Evolutionary conservation across 306 rosid genomes (phyloP).

Genomic region (Quercus rubra): DNA sequence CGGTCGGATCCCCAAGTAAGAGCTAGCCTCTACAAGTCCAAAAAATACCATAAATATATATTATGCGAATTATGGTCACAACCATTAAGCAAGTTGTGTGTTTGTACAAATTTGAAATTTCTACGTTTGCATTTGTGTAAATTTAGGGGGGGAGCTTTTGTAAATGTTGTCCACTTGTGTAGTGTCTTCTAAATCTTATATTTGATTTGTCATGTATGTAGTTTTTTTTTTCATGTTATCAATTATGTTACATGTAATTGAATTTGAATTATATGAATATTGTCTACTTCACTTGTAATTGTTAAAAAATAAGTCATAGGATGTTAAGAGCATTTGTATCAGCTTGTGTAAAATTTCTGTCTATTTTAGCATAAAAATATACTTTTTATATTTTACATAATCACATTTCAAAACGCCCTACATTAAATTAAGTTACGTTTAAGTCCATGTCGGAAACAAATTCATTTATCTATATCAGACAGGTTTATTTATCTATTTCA

Average conservation of each 20-base stretch:
- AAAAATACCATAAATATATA: too few relatives aligned
- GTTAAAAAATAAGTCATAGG: too few relatives aligned
- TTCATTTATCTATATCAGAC: too few relatives aligned
- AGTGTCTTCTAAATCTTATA: background rate
- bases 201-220: background rate
- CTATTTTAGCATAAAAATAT: too few relatives aligned
- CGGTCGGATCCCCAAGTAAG: constrained; percentile 57
- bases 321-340: too few relatives aligned
- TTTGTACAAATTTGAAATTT: background rate
- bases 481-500: too few relatives aligned
- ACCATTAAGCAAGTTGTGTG: background rate
- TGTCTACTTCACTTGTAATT: too few relatives aligned
- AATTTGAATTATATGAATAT: background rate
- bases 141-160: background rate
- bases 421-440: too few relatives aligned
- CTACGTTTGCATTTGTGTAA: constrained; percentile 6
- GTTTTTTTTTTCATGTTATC: background rate
- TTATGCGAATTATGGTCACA: background rate
- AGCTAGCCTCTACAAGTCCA: background rate
- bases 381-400: too few relatives aligned
- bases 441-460: too few relatives aligned
- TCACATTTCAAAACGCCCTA: too few relatives aligned
- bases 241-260: background rate
- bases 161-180: background rate
- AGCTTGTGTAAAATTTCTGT: accelerated